Evolutionary conservation across 2,329 filamentous ascomycete species (phyloP).

Genomic region (Pseudocercospora musae): DNA sequence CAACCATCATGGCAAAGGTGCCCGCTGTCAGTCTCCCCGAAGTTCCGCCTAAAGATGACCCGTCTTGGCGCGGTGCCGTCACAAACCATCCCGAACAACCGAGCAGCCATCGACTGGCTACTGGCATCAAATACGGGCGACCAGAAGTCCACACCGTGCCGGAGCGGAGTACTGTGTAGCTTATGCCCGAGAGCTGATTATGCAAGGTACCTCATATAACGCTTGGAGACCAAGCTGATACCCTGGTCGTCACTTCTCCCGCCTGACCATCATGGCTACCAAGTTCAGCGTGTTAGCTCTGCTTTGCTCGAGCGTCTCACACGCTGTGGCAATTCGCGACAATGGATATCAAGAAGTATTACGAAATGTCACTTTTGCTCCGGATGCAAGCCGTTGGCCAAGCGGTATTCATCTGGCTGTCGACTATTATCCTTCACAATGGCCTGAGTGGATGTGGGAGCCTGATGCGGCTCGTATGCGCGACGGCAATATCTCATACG

Average conservation of each 20-base stretch:
- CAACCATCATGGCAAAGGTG: not conserved
- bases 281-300: not conserved
- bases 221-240: not conserved
- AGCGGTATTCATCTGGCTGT: constrained; percentile 22
- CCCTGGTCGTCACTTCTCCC: not conserved
- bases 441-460: constrained; percentile 30
- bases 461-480: constrained; percentile 21
- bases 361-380: constrained; percentile 5
- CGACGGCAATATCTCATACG: constrained; percentile 24
- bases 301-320: not conserved
- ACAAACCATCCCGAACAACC: not conserved
- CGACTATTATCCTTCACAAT: constrained; percentile 29
- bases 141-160: not conserved
- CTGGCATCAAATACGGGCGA: not conserved
- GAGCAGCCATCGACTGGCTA: not conserved
- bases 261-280: not conserved
- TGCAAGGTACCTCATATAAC: not conserved
- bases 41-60: not conserved
- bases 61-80: not conserved
- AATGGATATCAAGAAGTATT: not conserved
- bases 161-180: not conserved
- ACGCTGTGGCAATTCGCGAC: not conserved
- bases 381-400: constrained; percentile 19
- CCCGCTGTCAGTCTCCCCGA: not conserved
- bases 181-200: not conserved